phyloP scores from a whole-genome alignment of 2,329 filamentous ascomycete genomes.

The Calycina marina region DNA sequence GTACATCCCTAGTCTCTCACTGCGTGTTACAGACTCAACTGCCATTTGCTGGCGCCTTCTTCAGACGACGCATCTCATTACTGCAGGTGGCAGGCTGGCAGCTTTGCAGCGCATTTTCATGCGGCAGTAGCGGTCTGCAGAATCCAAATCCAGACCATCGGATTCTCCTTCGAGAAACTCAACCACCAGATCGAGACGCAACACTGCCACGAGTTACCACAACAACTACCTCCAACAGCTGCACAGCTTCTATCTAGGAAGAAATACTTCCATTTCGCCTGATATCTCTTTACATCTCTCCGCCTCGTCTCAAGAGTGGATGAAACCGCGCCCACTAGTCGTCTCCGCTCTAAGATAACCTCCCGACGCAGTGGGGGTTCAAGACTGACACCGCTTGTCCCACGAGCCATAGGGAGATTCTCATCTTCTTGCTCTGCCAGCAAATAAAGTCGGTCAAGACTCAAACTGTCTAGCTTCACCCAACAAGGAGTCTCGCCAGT shows the following conservation, averaged over 20 bases:
- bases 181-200: not conserved
- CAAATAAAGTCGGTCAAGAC: not conserved
- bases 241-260: not conserved
- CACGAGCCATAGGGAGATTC: not conserved
- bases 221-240: not conserved
- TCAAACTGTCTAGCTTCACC: not conserved
- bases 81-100: not conserved
- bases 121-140: not conserved
- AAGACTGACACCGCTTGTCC: not conserved
- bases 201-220: not conserved
- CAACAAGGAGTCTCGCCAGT: not conserved
- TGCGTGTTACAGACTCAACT: too few species aligned
- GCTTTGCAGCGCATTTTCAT: not conserved
- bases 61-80: not conserved
- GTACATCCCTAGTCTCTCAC: not conserved
- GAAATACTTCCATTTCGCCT: not conserved
- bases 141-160: not conserved
- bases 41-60: too few species aligned
- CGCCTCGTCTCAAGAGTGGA: not conserved
- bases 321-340: not conserved
- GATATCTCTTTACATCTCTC: too few species aligned
- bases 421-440: not conserved
- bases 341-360: not conserved
- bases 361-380: not conserved
- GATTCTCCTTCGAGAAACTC: too few species aligned